Evolutionary conservation across 2,329 filamentous ascomycete genomes (phyloP).

Genomic region (Helotiales sp.): DNA sequence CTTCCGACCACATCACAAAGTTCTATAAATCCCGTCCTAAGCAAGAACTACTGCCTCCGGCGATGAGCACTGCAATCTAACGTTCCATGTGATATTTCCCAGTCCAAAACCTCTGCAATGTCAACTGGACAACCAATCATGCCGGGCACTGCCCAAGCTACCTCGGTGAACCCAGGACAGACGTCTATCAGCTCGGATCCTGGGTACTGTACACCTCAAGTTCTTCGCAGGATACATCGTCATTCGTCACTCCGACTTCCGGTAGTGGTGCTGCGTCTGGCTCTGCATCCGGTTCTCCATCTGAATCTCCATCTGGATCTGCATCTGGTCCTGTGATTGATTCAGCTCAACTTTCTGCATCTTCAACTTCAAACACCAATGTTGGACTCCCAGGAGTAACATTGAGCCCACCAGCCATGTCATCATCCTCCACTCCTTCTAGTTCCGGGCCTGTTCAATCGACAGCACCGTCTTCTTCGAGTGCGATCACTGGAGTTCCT

Average conservation of each 20-base stretch:
- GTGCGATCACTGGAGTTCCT: background rate
- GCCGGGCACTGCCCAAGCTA: background rate
- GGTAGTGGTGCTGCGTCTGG: background rate
- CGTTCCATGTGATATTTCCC: background rate
- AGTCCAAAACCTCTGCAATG: background rate
- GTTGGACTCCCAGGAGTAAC: background rate
- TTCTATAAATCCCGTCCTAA: background rate
- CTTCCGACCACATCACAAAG: background rate
- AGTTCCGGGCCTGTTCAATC: no score
- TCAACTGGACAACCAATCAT: background rate
- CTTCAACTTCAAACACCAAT: background rate
- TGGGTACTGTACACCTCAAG: background rate
- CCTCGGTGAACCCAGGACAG: background rate
- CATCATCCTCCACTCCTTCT: no score
- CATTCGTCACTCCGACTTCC: background rate
- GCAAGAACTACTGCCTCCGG: background rate
- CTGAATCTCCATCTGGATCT: no score
- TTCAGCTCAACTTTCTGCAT: background rate
- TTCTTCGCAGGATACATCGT: background rate
- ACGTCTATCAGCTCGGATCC: background rate
- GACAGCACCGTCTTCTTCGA: background rate
- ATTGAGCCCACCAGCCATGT: background rate
- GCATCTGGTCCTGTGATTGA: no score
- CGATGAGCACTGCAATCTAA: background rate
- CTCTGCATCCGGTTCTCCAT: no score